Evolutionary conservation across 2,329 filamentous ascomycete species (phyloP).

Genomic region (Helminthosporium solani): DNA sequence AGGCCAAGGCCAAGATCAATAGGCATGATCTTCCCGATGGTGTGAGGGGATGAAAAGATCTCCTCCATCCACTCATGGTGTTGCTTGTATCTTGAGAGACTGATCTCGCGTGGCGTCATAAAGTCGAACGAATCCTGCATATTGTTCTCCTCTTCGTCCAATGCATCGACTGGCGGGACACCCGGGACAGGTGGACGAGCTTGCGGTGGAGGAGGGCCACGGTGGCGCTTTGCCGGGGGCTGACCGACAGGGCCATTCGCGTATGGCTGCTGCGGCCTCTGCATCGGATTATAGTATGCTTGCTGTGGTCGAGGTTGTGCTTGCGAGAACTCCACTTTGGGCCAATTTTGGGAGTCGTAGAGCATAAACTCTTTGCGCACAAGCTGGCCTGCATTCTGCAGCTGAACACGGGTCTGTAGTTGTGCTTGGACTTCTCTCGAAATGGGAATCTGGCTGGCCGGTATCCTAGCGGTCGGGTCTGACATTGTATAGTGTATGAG

Average conservation of each 20-base stretch:
- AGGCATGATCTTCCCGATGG: slow-evolving; percentile 79
- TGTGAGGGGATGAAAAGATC: slow-evolving; percentile 86
- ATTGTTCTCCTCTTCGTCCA: slow-evolving; percentile 89
- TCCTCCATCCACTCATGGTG: slow-evolving; percentile 99
- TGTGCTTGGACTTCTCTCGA: slow-evolving; percentile 59
- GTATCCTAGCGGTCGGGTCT: slow-evolving; percentile 71
- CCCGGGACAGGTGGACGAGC: slow-evolving; percentile 45
- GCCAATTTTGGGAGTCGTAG: slow-evolving; percentile 86
- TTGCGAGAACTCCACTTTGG: slow-evolving; percentile 71
- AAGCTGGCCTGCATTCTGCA: slow-evolving; percentile 70
- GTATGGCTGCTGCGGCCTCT: slow-evolving; percentile 34
- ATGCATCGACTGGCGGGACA: slow-evolving; percentile 46
- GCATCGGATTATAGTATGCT: slow-evolving; percentile 40
- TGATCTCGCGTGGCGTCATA: slow-evolving; percentile 85
- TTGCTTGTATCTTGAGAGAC: slow-evolving; percentile 81
- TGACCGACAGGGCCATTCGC: slow-evolving; percentile 33
- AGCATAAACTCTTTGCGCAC: slow-evolving; percentile 95
- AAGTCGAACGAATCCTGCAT: slow-evolving; percentile 86
- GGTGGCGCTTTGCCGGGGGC: slow-evolving; percentile 50
- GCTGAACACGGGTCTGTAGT: slow-evolving; percentile 60
- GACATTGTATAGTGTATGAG: slow-evolving; percentile 85
- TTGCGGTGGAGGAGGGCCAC: slow-evolving; percentile 41
- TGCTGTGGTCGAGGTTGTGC: slow-evolving; percentile 23
- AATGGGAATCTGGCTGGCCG: slow-evolving; percentile 65
- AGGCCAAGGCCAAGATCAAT: slow-evolving; percentile 82